Conservation (phyloP, 208 protist species). For the Porcisia deanei region DNA sequence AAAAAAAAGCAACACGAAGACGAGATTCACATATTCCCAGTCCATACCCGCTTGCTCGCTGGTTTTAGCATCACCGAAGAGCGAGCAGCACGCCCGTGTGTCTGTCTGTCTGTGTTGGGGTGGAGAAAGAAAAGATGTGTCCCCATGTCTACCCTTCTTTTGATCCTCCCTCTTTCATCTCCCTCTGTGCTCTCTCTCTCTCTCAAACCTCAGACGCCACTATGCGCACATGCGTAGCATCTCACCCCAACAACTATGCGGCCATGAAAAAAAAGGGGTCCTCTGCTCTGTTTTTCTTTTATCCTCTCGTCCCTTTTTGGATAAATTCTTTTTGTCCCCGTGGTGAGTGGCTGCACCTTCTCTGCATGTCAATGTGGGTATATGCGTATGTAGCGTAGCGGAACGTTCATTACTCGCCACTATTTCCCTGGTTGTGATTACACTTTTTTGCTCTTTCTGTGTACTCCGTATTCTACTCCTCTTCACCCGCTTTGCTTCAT, state of each 20-base stretch:
- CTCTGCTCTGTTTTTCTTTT: neutral
- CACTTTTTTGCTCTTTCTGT: neutral
- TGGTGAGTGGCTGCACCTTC: neutral
- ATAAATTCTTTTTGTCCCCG: neutral
- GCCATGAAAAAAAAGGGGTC: neutral
- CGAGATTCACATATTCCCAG: neutral
- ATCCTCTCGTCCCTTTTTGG: neutral
- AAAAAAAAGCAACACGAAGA: neutral
- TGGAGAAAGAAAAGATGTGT: neutral
- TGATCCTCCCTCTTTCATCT: neutral
- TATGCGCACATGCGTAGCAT: conserved; percentile 1
- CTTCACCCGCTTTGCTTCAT: neutral
- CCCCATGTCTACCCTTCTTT: neutral
- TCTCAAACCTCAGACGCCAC: neutral
- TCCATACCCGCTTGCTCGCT: neutral
- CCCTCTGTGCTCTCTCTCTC: neutral
- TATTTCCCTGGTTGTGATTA: neutral
- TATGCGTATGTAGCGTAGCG: neutral
- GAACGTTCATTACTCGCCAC: neutral
- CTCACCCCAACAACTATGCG: neutral
- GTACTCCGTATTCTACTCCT: neutral
- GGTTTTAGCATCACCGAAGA: neutral
- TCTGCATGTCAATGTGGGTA: neutral
- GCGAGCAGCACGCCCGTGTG: neutral
- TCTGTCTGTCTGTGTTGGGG: neutral